These are phyloP conservation scores for Lichtheimia ramosa DNA, from an alignment of 371 early-diverging fungal genomes.

Conservation along the genomic window DNA sequence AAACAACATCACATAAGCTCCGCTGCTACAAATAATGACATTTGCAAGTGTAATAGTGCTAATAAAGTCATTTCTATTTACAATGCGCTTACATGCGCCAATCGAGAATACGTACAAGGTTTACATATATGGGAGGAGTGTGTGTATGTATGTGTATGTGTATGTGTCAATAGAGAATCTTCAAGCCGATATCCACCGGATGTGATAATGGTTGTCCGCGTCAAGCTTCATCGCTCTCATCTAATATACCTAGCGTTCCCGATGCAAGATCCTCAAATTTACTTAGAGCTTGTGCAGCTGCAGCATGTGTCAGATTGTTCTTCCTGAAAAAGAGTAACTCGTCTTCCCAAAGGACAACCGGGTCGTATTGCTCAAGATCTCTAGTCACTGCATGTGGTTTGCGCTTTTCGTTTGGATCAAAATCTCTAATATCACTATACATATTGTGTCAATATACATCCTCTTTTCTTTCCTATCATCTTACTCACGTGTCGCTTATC, in stretches of 20 bases:
- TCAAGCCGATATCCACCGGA: no score
- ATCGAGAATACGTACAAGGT: no score
- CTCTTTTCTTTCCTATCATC: conserved; percentile 2
- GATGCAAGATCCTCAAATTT: conserved; percentile 29
- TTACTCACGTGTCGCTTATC: conserved; percentile 61
- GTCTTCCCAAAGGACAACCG: conserved; percentile 22
- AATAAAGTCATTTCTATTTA: no score
- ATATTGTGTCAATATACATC: not conserved
- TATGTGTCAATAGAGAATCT: no score
- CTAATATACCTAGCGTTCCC: not conserved
- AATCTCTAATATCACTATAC: conserved; percentile 8
- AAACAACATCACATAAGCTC: no score
- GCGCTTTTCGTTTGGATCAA: conserved; percentile 7
- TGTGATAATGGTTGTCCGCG: no score
- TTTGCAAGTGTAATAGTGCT: no score
- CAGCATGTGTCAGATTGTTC: conserved; percentile 4
- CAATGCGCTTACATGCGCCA: no score
- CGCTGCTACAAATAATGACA: no score
- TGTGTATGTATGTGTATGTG: no score
- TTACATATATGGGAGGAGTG: no score
- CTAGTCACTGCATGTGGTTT: conserved; percentile 11
- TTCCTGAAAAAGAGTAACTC: conserved; percentile 19
- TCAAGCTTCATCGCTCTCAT: no score
- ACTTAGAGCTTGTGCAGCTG: conserved; percentile 23
- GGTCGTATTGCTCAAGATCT: conserved; percentile 3